Percentiles rank a stretch among this genome's conserved stretches.
These are phyloP conservation scores for Flaveria robusta DNA, from an alignment of 129 eudicot genomes.

Conservation along the genomic window DNA sequence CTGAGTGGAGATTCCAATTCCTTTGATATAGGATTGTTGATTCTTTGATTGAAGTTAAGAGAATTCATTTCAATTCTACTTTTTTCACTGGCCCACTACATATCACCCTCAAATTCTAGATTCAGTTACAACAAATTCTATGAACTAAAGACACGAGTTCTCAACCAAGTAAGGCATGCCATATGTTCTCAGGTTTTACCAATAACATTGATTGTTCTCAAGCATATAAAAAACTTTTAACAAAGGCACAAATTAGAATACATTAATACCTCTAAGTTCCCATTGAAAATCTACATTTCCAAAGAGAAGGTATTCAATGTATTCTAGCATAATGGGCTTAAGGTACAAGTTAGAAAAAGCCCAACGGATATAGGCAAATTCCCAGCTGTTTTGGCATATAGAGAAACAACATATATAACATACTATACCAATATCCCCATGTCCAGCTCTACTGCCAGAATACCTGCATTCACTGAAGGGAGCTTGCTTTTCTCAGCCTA, in stretches of 20 bases:
- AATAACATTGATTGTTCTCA: not conserved
- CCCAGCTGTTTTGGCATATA: slow-evolving; percentile 15
- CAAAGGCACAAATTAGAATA: not conserved
- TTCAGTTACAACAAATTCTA: too few relatives aligned
- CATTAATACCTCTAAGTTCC: not conserved
- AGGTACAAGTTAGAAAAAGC: not conserved
- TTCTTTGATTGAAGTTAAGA: too few relatives aligned
- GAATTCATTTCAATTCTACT: too few relatives aligned
- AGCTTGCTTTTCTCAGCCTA: slow-evolving; percentile 60
- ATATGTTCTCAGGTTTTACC: not conserved
- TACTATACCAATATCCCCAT: slow-evolving; percentile 30
- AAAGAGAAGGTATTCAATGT: not conserved
- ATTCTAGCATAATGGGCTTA: not conserved
- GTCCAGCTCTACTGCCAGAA: slow-evolving; percentile 26
- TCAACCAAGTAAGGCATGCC: too few relatives aligned
- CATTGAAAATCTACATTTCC: not conserved
- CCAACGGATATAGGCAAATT: not conserved
- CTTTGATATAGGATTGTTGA: too few relatives aligned
- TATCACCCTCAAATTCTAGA: not conserved
- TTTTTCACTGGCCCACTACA: too few relatives aligned
- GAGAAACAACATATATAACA: slow-evolving; percentile 24
- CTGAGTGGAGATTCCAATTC: too few relatives aligned
- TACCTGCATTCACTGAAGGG: slow-evolving; percentile 34
- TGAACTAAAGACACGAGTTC: too few relatives aligned
- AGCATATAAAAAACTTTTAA: not conserved